Base-by-base conservation (phyloP, 108 stramenopile species). In the Mediolabrus comicus region DNA sequence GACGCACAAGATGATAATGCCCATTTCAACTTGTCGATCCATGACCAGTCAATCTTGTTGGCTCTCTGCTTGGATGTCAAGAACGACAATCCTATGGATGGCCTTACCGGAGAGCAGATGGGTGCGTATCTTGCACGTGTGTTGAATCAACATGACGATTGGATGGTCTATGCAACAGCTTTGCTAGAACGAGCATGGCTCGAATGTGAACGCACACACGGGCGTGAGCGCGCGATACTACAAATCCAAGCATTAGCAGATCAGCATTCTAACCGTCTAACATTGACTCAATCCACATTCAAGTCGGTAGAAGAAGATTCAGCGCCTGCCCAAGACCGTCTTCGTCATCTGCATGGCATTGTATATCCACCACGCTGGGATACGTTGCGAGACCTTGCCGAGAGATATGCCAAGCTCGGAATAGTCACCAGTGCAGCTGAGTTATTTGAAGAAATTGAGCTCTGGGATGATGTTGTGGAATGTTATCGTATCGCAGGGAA, bases 391-490 rank as follows among this genome's bases (percentile, higher is more conserved):
- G 96, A 97, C 63, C 80, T 99, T 59, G 98, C 96, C 13, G 84
- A 94, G 60, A 81, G 93, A 8, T 98, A 98, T 71, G 91, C 92
- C 14, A 80, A 83, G 53, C 71, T 96, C 49, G 95, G 96, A 13
- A 88, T 97, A 4, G 89, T 95, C 2, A 94, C 87, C 5, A 95
- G 88, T 65, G 98, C 98, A 17, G 92, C 96, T 16, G 95, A 94
- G 62, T 70, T 96, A 14, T 99, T 89, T 66, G 91, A 92, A 39
- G 95, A 98, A 57, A 86, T 99, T 38, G 96, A 95, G 36, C 77
- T 97, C 33, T 99, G 98, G 98, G 97, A 98, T 72, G 98, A 99
- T 69, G 97, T 96, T 5, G 97, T 97, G 6, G 97, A 97, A 54
- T 99, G 98, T 65, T 96, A 97, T 69, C 75, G 80, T 34, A 79